A percentile compares a stretch with the other conserved stretches of the same genome.
Evolutionary conservation across 148 eudicot species (phyloP).

Genomic region (Amaranthus cruentus): DNA sequence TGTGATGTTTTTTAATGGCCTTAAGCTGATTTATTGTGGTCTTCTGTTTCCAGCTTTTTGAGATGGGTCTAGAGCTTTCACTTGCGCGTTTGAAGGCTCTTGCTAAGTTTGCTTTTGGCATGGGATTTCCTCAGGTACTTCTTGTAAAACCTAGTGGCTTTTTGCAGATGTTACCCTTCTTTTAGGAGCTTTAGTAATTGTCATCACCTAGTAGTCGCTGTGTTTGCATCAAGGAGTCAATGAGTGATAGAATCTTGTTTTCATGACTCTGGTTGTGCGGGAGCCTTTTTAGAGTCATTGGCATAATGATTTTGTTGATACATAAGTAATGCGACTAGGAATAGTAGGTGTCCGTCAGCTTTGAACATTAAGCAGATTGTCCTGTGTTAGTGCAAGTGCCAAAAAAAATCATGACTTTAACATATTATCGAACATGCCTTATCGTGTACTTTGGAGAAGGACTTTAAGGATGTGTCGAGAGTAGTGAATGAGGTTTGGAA

Average conservation of each 20-base stretch:
- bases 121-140: constrained; percentile 88
- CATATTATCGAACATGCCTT: no score
- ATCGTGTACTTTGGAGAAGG: no score
- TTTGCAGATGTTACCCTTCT: background rate
- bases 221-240: background rate
- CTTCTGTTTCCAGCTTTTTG: constrained; percentile 67
- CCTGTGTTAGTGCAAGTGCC: no score
- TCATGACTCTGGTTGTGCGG: background rate
- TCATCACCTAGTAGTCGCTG: background rate
- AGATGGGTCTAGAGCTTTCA: constrained; percentile 99
- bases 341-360: no score
- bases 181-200: no score
- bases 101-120: constrained; percentile 93
- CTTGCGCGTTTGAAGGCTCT: constrained; percentile 91
- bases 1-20: background rate
- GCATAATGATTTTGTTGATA: background rate
- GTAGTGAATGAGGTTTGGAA: no score
- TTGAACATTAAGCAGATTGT: no score
- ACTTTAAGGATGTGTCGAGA: no score
- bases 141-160: background rate
- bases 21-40: background rate
- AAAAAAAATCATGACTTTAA: no score
- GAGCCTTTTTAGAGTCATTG: background rate
- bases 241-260: background rate
- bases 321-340: background rate